Conservation (phyloP, 2,329 filamentous ascomycete species). For the Cladophialophora yegresii region DNA sequence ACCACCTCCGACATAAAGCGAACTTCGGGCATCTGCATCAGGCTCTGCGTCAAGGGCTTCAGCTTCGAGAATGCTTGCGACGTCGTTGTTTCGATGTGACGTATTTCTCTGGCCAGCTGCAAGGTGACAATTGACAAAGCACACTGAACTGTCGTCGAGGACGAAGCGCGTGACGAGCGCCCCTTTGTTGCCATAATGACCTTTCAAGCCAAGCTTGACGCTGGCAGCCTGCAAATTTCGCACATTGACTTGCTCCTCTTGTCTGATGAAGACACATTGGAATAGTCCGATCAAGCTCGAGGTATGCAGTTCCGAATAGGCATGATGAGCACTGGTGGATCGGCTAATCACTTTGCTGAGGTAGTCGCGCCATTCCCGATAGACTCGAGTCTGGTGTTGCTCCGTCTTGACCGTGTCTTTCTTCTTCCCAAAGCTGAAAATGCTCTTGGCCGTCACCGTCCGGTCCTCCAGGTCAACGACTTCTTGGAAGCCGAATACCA, state of each 20-base stretch:
- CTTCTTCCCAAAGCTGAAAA: constrained; percentile 78
- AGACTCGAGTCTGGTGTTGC: constrained; percentile 95
- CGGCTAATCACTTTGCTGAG: constrained; percentile 80
- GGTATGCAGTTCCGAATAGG: constrained; percentile 85
- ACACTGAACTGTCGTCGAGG: constrained; percentile 89
- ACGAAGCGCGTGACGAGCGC: constrained; percentile 89
- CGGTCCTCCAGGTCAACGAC: constrained; percentile 98
- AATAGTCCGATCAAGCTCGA: constrained; percentile 91
- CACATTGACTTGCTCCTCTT: constrained; percentile 73
- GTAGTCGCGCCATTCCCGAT: constrained; percentile 94
- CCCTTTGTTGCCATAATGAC: constrained; percentile 94
- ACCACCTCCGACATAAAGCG: constrained; percentile 85
- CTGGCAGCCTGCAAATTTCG: constrained; percentile 76
- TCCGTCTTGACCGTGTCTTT: constrained; percentile 72
- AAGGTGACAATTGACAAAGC: constrained; percentile 96
- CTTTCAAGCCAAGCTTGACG: constrained; percentile 94
- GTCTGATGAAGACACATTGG: constrained; percentile 91
- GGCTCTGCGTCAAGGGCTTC: constrained; percentile 71
- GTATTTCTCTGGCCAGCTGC: constrained; percentile 92
- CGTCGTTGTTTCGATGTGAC: constrained; percentile 86
- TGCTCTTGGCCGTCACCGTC: constrained; percentile 91
- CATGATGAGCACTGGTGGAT: constrained; percentile 71
- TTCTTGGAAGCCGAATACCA: constrained; percentile 97
- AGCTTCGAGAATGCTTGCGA: constrained; percentile 83
- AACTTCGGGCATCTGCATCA: constrained; percentile 67